These are phyloP conservation scores for Aureobasidium sp. DNA, from an alignment of 2,329 filamentous ascomycete species.

Conservation along the genomic window DNA sequence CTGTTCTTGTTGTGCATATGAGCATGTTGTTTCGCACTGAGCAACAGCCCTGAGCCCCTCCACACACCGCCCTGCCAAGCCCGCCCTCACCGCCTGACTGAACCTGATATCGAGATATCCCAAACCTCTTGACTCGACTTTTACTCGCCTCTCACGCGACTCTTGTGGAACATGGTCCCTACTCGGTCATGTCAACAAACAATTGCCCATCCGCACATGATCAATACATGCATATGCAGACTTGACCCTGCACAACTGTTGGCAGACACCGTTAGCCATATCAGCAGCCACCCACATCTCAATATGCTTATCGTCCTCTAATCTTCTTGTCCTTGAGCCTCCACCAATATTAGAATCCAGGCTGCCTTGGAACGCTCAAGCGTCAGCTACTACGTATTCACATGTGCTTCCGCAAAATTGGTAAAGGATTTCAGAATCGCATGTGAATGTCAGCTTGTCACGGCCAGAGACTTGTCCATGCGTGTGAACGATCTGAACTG, in stretches of 20 bases:
- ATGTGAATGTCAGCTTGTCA: not conserved
- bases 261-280: not conserved
- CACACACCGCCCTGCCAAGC: slow-evolving; percentile 6
- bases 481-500: not conserved
- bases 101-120: not conserved
- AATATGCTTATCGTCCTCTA: not conserved
- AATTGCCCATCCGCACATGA: not conserved
- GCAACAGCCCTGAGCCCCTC: not conserved
- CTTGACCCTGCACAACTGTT: not conserved
- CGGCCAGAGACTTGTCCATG: not conserved
- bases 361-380: not conserved
- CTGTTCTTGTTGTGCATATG: not conserved
- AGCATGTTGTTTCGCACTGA: not conserved
- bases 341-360: not conserved
- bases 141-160: not conserved
- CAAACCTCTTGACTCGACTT: not conserved
- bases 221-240: not conserved
- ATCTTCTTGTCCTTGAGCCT: not conserved
- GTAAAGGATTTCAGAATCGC: not conserved
- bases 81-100: not conserved
- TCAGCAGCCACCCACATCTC: not conserved
- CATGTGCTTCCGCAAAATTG: not conserved
- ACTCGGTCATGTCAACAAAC: not conserved
- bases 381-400: no score
- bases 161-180: not conserved